These are phyloP conservation scores for Glycine latifolia DNA, from an alignment of 306 rosid genomes.

Conservation along the genomic window DNA sequence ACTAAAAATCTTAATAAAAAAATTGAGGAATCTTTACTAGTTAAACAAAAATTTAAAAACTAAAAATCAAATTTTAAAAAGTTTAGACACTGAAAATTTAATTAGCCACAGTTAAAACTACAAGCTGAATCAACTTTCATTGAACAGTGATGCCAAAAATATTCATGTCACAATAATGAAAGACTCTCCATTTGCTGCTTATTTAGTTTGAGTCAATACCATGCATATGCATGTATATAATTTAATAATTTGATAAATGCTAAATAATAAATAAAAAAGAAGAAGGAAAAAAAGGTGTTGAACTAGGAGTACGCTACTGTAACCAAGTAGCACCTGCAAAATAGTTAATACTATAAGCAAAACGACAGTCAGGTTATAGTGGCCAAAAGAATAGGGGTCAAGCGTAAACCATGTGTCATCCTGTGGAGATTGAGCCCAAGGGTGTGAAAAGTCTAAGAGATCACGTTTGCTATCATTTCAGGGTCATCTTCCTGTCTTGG, in stretches of 20 bases:
- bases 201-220: constrained; percentile 51
- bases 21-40: too few relatives aligned
- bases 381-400: too few relatives aligned
- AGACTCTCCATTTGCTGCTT: constrained; percentile 44
- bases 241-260: constrained; percentile 43
- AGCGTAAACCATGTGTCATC: too few relatives aligned
- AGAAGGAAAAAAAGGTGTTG: constrained; percentile 32
- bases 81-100: too few relatives aligned
- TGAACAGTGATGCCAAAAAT: constrained; percentile 16
- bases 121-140: neutral
- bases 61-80: too few relatives aligned
- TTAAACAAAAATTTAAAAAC: too few relatives aligned
- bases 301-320: constrained; percentile 40
- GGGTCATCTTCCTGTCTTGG: constrained; percentile 86
- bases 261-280: constrained; percentile 7
- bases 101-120: too few relatives aligned
- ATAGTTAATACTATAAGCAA: constrained; percentile 7
- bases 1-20: too few relatives aligned
- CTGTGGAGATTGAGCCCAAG: too few relatives aligned
- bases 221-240: constrained; percentile 49
- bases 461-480: too few relatives aligned
- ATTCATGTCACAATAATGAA: constrained; percentile 43
- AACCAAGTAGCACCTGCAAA: too few relatives aligned
- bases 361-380: neutral
- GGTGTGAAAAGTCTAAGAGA: too few relatives aligned